Evolutionary conservation across 768 basidiomycete genomes (phyloP).

Genomic region (Suillus discolor): DNA sequence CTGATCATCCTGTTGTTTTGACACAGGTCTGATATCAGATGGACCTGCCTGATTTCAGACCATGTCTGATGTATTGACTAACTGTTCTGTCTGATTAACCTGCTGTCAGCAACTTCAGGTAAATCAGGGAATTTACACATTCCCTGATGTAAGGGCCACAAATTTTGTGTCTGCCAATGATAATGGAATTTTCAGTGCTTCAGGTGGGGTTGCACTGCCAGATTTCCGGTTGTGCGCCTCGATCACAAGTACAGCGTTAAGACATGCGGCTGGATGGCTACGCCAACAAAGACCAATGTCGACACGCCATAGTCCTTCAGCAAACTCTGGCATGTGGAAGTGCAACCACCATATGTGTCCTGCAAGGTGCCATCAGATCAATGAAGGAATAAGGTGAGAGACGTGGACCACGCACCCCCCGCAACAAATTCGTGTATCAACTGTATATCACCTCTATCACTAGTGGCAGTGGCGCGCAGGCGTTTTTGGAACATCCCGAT

Average conservation of each 20-base stretch:
- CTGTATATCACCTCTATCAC: too few species aligned
- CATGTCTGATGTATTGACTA: too few species aligned
- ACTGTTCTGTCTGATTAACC: too few species aligned
- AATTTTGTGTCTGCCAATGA: background rate
- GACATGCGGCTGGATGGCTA: background rate
- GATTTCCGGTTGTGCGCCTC: background rate
- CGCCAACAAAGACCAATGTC: background rate
- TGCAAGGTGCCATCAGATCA: background rate
- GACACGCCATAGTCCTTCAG: background rate
- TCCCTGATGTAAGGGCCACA: too few species aligned
- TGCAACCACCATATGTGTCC: background rate
- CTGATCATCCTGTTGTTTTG: too few species aligned
- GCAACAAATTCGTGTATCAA: background rate
- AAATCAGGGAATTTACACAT: too few species aligned
- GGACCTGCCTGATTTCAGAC: too few species aligned
- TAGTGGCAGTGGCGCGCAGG: too few species aligned
- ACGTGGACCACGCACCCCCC: constrained; percentile 23
- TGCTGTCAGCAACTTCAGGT: too few species aligned
- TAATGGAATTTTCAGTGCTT: background rate
- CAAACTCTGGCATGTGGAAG: too few species aligned
- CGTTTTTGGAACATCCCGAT: background rate
- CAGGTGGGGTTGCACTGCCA: background rate
- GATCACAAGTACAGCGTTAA: background rate
- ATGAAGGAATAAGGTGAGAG: background rate
- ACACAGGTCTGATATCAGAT: too few species aligned